These are phyloP conservation scores for Neurospora sp. DNA, from an alignment of 495 filamentous ascomycete genomes.

Conservation along the genomic window DNA sequence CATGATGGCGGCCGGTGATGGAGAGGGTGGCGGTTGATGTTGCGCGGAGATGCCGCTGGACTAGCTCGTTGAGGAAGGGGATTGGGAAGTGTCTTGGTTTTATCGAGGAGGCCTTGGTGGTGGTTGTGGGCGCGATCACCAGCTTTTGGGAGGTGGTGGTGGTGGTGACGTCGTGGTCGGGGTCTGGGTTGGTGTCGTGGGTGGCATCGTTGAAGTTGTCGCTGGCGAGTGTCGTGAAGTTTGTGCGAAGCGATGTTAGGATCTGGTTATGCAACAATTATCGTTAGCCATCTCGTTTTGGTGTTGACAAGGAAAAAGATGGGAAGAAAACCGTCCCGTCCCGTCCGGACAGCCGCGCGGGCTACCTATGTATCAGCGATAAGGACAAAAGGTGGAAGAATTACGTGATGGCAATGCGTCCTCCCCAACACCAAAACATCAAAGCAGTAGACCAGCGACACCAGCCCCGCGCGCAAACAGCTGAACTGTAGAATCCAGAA, in stretches of 20 bases:
- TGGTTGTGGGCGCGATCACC: neutral
- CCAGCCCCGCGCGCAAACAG: neutral
- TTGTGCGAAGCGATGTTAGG: slow-evolving; percentile 36
- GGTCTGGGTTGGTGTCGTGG: neutral
- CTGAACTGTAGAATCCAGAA: neutral
- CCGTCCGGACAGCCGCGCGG: neutral
- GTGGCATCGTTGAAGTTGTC: neutral
- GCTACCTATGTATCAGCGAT: neutral
- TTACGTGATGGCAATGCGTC: neutral
- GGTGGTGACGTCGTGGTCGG: neutral
- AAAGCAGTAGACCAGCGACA: neutral
- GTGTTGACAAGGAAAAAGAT: neutral
- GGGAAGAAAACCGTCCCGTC: neutral
- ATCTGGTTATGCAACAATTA: slow-evolving; percentile 18
- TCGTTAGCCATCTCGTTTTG: neutral
- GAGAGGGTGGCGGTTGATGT: slow-evolving; percentile 27
- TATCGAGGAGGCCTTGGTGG: neutral
- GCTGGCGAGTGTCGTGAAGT: slow-evolving; percentile 11
- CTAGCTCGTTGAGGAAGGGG: slow-evolving; percentile 29
- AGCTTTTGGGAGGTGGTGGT: neutral
- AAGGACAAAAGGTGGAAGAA: neutral
- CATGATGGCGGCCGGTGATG: slow-evolving; percentile 44
- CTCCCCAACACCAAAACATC: neutral
- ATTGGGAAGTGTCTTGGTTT: slow-evolving; percentile 26
- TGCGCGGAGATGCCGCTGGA: slow-evolving; percentile 26